Evolutionary conservation across 164 flowering plant genomes (phyloP).

Genomic region (Taxillus chinensis): DNA sequence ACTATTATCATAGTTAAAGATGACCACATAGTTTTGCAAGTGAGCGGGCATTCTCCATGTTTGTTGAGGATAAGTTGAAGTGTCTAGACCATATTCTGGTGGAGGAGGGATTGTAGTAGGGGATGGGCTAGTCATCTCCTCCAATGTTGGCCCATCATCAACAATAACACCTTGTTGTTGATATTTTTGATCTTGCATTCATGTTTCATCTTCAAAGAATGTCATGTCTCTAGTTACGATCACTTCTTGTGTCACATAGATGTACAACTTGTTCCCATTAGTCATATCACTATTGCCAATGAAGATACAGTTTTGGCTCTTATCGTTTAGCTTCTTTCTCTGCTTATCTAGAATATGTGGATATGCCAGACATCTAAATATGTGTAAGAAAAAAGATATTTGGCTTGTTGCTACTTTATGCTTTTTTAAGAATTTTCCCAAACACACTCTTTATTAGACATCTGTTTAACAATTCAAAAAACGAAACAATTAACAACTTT

Average conservation of each 20-base stretch:
- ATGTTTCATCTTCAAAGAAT: neutral
- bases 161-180: neutral
- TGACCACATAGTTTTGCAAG: neutral
- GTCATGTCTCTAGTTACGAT: neutral
- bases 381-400: neutral
- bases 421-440: neutral
- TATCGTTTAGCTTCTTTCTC: neutral
- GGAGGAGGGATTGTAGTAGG: neutral
- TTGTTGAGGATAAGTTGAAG: neutral
- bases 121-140: neutral
- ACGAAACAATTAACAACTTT: neutral
- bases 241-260: neutral
- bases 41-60: neutral
- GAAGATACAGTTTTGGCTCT: neutral
- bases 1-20: too few species aligned
- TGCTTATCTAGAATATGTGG: neutral
- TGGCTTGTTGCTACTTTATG: neutral
- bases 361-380: neutral
- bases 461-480: neutral
- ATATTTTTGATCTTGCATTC: neutral
- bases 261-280: neutral
- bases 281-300: constrained; percentile 1
- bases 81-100: neutral
- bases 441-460: neutral
- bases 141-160: neutral